phyloP scores from a whole-genome alignment of 495 filamentous ascomycete genomes.

The Recurvomyces mirabilis region DNA sequence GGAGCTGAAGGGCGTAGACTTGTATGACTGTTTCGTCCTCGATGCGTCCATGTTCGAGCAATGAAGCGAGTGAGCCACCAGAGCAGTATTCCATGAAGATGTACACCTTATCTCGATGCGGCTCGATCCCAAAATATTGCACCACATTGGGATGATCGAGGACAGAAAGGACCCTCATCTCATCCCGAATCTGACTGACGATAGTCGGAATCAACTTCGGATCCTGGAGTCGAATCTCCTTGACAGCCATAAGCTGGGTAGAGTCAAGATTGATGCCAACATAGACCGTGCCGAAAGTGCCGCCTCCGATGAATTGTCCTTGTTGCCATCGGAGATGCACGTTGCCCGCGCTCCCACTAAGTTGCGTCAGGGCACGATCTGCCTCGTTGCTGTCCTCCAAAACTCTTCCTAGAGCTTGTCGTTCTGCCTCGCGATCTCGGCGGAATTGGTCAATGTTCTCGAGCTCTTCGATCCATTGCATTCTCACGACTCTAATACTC shows the following conservation, averaged over 20 bases:
- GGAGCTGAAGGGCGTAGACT: conserved; percentile 91
- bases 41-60: conserved; percentile 90
- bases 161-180: conserved; percentile 91
- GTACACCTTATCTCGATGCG: conserved; percentile 95
- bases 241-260: conserved; percentile 94
- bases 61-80: conserved; percentile 78
- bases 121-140: conserved; percentile 94
- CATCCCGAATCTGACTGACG: conserved; percentile 84
- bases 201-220: conserved; percentile 91
- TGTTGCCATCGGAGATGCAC: conserved; percentile 95
- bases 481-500: conserved; percentile 58
- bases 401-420: conserved; percentile 78
- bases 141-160: conserved; percentile 97
- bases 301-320: conserved; percentile 91
- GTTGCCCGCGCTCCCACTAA: conserved; percentile 88
- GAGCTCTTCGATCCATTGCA: conserved; percentile 60
- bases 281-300: conserved; percentile 94
- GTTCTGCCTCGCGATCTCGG: conserved; percentile 71
- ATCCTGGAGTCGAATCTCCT: conserved; percentile 95
- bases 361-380: conserved; percentile 82
- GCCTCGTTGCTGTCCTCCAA: conserved; percentile 90
- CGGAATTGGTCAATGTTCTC: conserved; percentile 63
- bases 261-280: conserved; percentile 94
- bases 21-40: conserved; percentile 97
- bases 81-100: conserved; percentile 99